Base-by-base conservation (phyloP, 1,284 basidiomycete genomes). In the Tylopilus sp. region DNA sequence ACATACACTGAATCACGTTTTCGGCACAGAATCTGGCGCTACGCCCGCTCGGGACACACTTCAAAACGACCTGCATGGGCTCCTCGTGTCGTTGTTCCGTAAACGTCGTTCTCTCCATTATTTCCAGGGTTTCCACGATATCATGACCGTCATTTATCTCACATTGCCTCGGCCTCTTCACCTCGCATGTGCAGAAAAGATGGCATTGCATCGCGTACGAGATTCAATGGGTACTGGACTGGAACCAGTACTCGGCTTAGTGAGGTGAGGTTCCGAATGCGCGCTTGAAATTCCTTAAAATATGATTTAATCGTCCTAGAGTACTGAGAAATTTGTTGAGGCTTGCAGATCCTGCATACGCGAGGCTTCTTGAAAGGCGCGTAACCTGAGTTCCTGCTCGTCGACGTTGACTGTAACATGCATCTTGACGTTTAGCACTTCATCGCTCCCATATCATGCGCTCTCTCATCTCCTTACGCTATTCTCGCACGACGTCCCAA, bases 71-170 rank as follows among this genome's bases (percentile, higher is more conserved):
- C 71, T 94, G 18, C 77, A 90, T 60, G 71, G 74, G n/a, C 76
- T 94, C n/a, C 79, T 94, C 48, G 79, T 89, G 1, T 73, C 79
- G 2, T 66, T 94, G 2, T 86, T 97, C 58, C 78, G 89, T 21
- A 79, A 76, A 59, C 78, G 86, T 50, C 84, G 84, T 6, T 76
- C 74, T 33, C 71, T 97, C 33, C 79, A 77, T 62, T 97, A 97
- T 68, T 97, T 94, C 59, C 92, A 96, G 82, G 94, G 94, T 35
- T 96, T 92, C 65, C 94, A 97, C 65, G 94, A 97, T 63, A 91
- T 97, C 40, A 76, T 92, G 28, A 87, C 90, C 0, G 90, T 97
- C 11, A 56, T 97, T 0, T 88, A 89, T 57, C 76, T 97, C 25
- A 94, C 92, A 0, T 73, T 94, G 8, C 84, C 85, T 2, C 62